Conservation (phyloP, 2,329 filamentous ascomycete genomes). For the Cladophialophora yegresii region DNA sequence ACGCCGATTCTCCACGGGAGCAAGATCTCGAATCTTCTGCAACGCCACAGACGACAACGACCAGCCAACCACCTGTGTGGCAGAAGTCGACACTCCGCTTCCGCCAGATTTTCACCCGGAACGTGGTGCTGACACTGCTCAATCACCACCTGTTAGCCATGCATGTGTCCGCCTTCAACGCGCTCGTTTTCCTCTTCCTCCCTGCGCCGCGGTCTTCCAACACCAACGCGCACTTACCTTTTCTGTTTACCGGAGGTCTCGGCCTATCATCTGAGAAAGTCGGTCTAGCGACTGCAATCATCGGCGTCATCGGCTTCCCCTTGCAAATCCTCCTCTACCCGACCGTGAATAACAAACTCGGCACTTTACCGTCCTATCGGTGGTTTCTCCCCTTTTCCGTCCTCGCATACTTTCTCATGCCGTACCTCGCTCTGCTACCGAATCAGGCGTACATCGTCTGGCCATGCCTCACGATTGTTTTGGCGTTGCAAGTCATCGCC, state of each 20-base stretch:
- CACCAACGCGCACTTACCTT: conserved; percentile 36
- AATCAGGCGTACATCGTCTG: conserved; percentile 59
- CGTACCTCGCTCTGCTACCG: conserved; percentile 70
- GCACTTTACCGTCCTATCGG: conserved; percentile 68
- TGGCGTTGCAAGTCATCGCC: conserved; percentile 69
- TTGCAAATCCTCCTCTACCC: conserved; percentile 74
- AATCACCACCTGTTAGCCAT: conserved; percentile 70
- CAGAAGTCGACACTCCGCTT: conserved; percentile 41
- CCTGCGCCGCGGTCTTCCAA: conserved; percentile 64
- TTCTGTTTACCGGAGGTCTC: conserved; percentile 69
- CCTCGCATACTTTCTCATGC: conserved; percentile 67
- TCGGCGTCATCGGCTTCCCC: conserved; percentile 73
- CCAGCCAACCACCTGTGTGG: neutral
- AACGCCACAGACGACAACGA: conserved; percentile 36
- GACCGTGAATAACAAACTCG: conserved; percentile 64
- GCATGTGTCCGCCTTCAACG: conserved; percentile 74
- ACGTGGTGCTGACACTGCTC: conserved; percentile 60
- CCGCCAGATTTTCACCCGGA: conserved; percentile 55
- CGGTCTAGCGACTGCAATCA: conserved; percentile 74
- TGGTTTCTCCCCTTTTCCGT: conserved; percentile 71
- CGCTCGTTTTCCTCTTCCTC: conserved; percentile 74
- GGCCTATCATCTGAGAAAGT: conserved; percentile 71
- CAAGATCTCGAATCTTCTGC: conserved; percentile 34
- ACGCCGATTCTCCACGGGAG: conserved; percentile 23
- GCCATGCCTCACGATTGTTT: conserved; percentile 64